Base-by-base conservation (phyloP, 2,329 filamentous ascomycete genomes). In the Fusarium keratoplasticum region DNA sequence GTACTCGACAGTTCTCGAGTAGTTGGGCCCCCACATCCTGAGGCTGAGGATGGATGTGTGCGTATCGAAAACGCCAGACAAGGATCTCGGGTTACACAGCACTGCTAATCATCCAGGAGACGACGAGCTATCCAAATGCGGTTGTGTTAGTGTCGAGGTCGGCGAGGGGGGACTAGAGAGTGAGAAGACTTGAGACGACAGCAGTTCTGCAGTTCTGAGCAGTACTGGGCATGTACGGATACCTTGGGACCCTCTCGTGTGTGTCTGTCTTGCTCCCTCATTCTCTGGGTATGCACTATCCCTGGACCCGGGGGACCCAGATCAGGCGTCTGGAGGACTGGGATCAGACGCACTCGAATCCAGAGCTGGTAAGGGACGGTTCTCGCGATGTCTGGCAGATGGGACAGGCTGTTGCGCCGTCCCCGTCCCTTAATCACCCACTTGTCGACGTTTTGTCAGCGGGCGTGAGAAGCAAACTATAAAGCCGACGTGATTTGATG, bases 301-400 rank as follows among this genome's bases (percentile, higher is more conserved):
- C 40, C 36, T 22, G 40, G 64, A 69, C 64, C 71, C 52, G 44
- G 25, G 40, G 52, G 64, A 44, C 33, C 64, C 25, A 66, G 42
- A 66, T 20, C 60, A 67, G 29, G 64, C 62, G 54, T 33, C 42
- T 63, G 35, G 55, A 66, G 67, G 63, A 68, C 70, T 67, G 52
- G 76, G 76, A 71, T 70, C 36, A 59, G 66, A 78, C 77, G 76
- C 74, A 77, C 59, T 63, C 35, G 20, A 59, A 64, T 71, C 76
- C 69, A 27, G 70, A 76, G 70, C 61, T 69, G 70, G 76, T 71
- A 74, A 77, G 66, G 76, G 68, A 70, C 57, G 64, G 47, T 65
- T 40, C 61, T 72, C 69, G 67, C 54, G 72, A 73, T 54, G 62
- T 55, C 69, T 64, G 29, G 66, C 42, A 75, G 54, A 42, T 64